Percentiles rank a stretch among this genome's conserved stretches.
Evolutionary conservation across 140 eudicot genomes (phyloP).

Genomic region (Stevia rebaudiana): DNA sequence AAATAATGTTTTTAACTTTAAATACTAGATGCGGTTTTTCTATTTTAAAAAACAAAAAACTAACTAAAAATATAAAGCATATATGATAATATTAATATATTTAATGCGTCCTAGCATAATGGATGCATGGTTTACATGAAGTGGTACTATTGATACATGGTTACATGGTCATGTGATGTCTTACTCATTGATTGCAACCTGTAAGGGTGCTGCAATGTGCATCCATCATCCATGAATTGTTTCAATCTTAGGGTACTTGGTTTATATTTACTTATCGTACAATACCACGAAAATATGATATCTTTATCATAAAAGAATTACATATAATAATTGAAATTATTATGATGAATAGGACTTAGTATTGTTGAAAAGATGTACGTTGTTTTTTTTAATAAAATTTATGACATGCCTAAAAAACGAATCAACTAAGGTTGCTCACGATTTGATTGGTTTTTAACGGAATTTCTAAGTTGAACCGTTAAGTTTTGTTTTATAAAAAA

Average conservation of each 20-base stretch:
- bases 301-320: neutral
- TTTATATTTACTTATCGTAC: constrained; percentile 16
- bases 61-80: neutral
- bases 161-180: constrained; percentile 28
- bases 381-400: too few species aligned
- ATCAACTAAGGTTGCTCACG: too few species aligned
- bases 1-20: neutral
- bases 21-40: constrained; percentile 2
- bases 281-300: neutral
- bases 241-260: constrained; percentile 15
- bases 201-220: too few species aligned
- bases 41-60: too few species aligned
- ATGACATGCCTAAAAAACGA: too few species aligned
- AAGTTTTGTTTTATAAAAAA: too few species aligned
- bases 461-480: too few species aligned
- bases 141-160: constrained; percentile 21
- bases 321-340: neutral
- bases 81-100: neutral
- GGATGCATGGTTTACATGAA: constrained; percentile 6
- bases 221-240: constrained; percentile 17
- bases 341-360: neutral
- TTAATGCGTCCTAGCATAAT: neutral
- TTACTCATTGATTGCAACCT: constrained; percentile 28
- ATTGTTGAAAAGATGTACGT: neutral
- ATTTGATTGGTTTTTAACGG: too few species aligned